Evolutionary conservation across 2,329 filamentous ascomycete genomes (phyloP).

Genomic region (Arthrobotrys pseudoclavata): DNA sequence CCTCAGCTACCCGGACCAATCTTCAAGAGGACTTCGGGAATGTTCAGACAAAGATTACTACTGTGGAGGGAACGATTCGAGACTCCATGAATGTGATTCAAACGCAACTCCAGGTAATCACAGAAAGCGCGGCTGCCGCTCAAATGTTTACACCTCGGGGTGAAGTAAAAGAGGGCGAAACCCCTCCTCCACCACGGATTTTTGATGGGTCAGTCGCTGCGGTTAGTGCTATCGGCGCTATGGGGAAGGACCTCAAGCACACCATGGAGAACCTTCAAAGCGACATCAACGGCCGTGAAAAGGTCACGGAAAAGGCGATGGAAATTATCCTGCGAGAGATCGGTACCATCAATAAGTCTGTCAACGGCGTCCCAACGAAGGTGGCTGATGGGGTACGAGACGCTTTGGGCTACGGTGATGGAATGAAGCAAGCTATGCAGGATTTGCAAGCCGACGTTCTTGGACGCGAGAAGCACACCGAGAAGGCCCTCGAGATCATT

Average conservation of each 20-base stretch:
- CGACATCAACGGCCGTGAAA: slow-evolving; percentile 79
- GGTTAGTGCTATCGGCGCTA: slow-evolving; percentile 77
- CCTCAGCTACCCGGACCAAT: slow-evolving; percentile 32
- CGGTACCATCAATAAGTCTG: slow-evolving; percentile 52
- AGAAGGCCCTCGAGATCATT: slow-evolving; percentile 58
- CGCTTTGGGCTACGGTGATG: slow-evolving; percentile 38
- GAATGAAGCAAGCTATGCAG: slow-evolving; percentile 52
- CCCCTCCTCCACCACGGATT: neutral
- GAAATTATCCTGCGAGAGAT: slow-evolving; percentile 69
- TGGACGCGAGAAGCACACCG: slow-evolving; percentile 56
- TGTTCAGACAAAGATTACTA: slow-evolving; percentile 40
- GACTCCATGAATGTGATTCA: slow-evolving; percentile 57
- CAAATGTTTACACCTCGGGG: slow-evolving; percentile 34
- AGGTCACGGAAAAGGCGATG: slow-evolving; percentile 78
- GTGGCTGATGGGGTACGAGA: slow-evolving; percentile 46
- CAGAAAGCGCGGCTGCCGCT: slow-evolving; percentile 27
- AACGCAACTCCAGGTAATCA: slow-evolving; percentile 55
- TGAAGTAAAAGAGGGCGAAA: slow-evolving; percentile 39
- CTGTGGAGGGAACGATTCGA: slow-evolving; percentile 43
- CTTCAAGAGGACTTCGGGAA: slow-evolving; percentile 51
- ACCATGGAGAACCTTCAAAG: slow-evolving; percentile 91
- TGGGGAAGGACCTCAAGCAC: slow-evolving; percentile 79
- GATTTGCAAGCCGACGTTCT: slow-evolving; percentile 57
- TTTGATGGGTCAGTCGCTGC: slow-evolving; percentile 57
- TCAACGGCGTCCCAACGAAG: slow-evolving; percentile 38